Conservation (phyloP, 1,139 yeast genomes). For the Candida neerlandica region DNA sequence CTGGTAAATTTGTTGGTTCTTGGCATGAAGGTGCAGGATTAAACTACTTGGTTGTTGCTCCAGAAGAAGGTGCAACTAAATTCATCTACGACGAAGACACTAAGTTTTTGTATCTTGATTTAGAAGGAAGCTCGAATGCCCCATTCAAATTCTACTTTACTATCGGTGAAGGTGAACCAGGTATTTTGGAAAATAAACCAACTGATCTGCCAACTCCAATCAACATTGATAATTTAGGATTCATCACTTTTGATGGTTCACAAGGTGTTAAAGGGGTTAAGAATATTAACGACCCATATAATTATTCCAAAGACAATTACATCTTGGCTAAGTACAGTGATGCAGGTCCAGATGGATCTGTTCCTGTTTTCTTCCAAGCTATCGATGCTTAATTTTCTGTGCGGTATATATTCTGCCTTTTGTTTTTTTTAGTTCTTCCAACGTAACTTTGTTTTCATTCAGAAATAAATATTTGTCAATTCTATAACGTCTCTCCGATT, state of each 20-base stretch:
- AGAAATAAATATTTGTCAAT: too few relatives aligned
- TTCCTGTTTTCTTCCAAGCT: conserved; percentile 8
- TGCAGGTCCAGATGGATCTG: conserved; percentile 3
- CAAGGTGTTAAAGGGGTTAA: conserved; percentile 5
- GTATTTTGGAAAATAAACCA: conserved; percentile 2
- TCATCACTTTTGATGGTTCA: conserved; percentile 7
- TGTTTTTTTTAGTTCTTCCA: too few relatives aligned
- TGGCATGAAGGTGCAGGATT: conserved; percentile 11
- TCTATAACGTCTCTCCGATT: too few relatives aligned
- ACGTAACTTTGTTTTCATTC: too few relatives aligned
- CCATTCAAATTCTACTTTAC: conserved; percentile 3
- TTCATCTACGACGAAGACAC: conserved; percentile 4
- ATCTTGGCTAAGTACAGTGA: conserved; percentile 5
- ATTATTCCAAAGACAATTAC: conserved; percentile 5
- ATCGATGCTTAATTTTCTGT: background rate
- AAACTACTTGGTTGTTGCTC: conserved; percentile 6
- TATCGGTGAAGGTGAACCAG: conserved; percentile 6
- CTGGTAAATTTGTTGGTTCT: conserved; percentile 7
- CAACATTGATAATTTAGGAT: conserved; percentile 2
- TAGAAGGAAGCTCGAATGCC: background rate
- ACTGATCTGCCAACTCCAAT: background rate
- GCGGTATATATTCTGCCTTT: too few relatives aligned
- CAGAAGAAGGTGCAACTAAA: conserved; percentile 2
- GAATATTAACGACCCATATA: conserved; percentile 7
- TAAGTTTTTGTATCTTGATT: conserved; percentile 3